phyloP scores from a whole-genome alignment of 352 stramenopile species.

The Phytophthora sansomeana region DNA sequence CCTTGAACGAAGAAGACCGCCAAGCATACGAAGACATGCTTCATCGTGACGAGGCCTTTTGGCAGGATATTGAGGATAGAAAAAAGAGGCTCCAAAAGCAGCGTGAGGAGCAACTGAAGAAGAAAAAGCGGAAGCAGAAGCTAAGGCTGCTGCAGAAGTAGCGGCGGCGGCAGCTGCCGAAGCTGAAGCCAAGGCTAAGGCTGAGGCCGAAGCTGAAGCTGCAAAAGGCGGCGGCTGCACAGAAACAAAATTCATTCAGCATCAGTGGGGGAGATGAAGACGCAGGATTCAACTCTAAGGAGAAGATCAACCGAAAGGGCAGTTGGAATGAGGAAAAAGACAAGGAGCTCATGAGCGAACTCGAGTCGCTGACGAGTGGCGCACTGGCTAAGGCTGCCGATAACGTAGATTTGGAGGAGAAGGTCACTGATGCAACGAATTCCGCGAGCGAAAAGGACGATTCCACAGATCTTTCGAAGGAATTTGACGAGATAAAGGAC shows the following conservation, averaged over 20 bases:
- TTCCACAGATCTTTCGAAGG: slow-evolving; percentile 58
- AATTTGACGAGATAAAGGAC: slow-evolving; percentile 87
- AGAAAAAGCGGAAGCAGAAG: slow-evolving; percentile 70
- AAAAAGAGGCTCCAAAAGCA: slow-evolving; percentile 78
- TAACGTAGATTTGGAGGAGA: slow-evolving; percentile 52
- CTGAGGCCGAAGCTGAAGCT: slow-evolving; percentile 33
- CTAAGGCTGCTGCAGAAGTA: slow-evolving; percentile 46
- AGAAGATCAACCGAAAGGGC: slow-evolving; percentile 64
- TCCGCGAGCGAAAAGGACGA: slow-evolving; percentile 39
- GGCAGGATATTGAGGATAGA: slow-evolving; percentile 83
- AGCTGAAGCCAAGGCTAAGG: slow-evolving; percentile 49
- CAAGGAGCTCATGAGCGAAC: slow-evolving; percentile 86
- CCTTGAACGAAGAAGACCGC: slow-evolving; percentile 80
- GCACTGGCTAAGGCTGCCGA: slow-evolving; percentile 57
- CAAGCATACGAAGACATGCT: slow-evolving; percentile 91
- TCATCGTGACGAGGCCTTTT: slow-evolving; percentile 87
- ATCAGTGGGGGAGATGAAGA: slow-evolving; percentile 79
- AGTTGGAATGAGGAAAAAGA: slow-evolving; percentile 90
- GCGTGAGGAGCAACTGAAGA: slow-evolving; percentile 74
- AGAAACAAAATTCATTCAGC: slow-evolving; percentile 74
- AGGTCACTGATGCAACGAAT: slow-evolving; percentile 32
- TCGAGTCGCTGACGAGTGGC: slow-evolving; percentile 78
- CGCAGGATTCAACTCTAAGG: slow-evolving; percentile 31
- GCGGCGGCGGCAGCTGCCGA: slow-evolving; percentile 43
- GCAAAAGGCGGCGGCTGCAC: slow-evolving; percentile 41